phyloP scores from a whole-genome alignment of 2,329 filamentous ascomycete species.

The Dissoconium aciculare region DNA sequence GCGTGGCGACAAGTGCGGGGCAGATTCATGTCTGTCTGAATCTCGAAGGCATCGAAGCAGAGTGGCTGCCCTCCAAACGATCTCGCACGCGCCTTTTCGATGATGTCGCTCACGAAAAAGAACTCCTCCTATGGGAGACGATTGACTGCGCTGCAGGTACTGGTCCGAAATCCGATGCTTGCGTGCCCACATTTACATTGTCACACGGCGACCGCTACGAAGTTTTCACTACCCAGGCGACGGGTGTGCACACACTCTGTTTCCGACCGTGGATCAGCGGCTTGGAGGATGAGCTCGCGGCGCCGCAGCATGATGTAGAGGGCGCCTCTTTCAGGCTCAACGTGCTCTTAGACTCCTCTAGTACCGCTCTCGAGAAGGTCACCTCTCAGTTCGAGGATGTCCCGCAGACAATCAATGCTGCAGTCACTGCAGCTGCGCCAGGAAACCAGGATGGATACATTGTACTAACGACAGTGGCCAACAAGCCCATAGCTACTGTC shows the following conservation, averaged over 20 bases:
- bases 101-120: slow-evolving; percentile 15
- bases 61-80: slow-evolving; percentile 41
- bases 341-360: slow-evolving; percentile 38
- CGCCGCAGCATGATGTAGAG: slow-evolving; percentile 23
- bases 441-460: slow-evolving; percentile 41
- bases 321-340: slow-evolving; percentile 43
- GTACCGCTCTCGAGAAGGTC: slow-evolving; percentile 33
- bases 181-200: slow-evolving; percentile 41
- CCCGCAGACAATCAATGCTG: slow-evolving; percentile 23
- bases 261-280: slow-evolving; percentile 41
- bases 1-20: slow-evolving; percentile 40
- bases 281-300: slow-evolving; percentile 41
- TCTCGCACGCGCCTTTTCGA: slow-evolving; percentile 14
- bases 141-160: slow-evolving; percentile 20
- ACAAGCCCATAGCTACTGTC: slow-evolving; percentile 33
- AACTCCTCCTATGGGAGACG: slow-evolving; percentile 29
- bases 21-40: slow-evolving; percentile 46
- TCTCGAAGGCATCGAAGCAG: slow-evolving; percentile 45
- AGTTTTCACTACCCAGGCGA: slow-evolving; percentile 42
- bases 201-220: slow-evolving; percentile 42
- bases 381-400: slow-evolving; percentile 21
- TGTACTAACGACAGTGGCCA: slow-evolving; percentile 29
- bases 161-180: slow-evolving; percentile 9
- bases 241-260: slow-evolving; percentile 40
- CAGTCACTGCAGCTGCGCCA: slow-evolving; percentile 39